Evolutionary conservation across 257 asterid species (phyloP).

Genomic region (Plantago ovata): DNA sequence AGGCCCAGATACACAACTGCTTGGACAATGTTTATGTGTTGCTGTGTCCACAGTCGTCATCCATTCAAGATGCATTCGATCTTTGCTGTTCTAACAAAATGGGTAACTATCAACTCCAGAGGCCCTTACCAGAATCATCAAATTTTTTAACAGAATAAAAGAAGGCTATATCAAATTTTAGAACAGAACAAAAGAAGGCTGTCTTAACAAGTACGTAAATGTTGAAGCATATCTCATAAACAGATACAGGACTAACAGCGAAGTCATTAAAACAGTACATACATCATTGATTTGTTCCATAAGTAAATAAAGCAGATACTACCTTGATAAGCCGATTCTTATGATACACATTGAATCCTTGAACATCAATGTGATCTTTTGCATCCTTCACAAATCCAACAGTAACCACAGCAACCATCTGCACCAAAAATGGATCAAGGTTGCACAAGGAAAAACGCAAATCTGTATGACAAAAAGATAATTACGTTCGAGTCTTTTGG

Average conservation of each 20-base stretch:
- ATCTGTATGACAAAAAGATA: slow-evolving; percentile 3
- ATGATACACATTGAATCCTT: slow-evolving; percentile 97
- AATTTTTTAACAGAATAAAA: too few species aligned
- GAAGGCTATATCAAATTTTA: too few species aligned
- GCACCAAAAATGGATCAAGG: slow-evolving; percentile 18
- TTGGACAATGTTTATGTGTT: background rate
- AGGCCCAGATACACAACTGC: background rate
- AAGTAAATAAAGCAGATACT: slow-evolving; percentile 6
- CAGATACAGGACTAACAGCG: too few species aligned
- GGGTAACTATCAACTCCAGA: too few species aligned
- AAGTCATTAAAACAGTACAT: too few species aligned
- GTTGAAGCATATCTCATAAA: too few species aligned
- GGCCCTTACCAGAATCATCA: too few species aligned
- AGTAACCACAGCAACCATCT: slow-evolving; percentile 87
- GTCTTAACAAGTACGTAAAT: too few species aligned
- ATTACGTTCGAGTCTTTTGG: slow-evolving; percentile 64
- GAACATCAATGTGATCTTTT: slow-evolving; percentile 86
- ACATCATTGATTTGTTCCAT: background rate
- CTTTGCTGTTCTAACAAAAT: too few species aligned
- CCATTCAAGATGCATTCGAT: background rate
- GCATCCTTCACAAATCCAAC: slow-evolving; percentile 99
- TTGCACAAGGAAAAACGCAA: slow-evolving; percentile 13
- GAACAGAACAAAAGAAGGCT: too few species aligned
- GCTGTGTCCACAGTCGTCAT: background rate
- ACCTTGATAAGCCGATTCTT: slow-evolving; percentile 98